Evolutionary conservation across 495 filamentous ascomycete genomes (phyloP).

Genomic region (Penicillium arizonense): DNA sequence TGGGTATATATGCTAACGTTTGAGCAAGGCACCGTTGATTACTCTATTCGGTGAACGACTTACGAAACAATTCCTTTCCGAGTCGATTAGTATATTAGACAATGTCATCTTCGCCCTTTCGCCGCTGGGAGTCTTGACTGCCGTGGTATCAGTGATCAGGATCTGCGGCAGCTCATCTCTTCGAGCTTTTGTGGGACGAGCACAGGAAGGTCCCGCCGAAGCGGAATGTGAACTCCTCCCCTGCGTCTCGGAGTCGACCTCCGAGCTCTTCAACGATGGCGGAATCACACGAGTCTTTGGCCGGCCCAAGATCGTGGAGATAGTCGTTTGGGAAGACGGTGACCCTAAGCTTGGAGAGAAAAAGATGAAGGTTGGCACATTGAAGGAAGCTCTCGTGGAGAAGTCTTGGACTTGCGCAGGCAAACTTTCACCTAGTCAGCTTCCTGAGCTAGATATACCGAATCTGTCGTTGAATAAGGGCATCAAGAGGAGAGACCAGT

Average conservation of each 20-base stretch:
- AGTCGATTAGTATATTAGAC: slow-evolving; percentile 47
- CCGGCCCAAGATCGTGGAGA: slow-evolving; percentile 38
- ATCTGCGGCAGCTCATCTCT: slow-evolving; percentile 52
- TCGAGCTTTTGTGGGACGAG: slow-evolving; percentile 51
- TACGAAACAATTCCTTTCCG: slow-evolving; percentile 57
- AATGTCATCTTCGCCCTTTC: slow-evolving; percentile 54
- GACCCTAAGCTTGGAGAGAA: slow-evolving; percentile 12
- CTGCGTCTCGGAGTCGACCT: slow-evolving; percentile 41
- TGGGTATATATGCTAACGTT: neutral
- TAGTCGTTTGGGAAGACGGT: slow-evolving; percentile 36
- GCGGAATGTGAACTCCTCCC: slow-evolving; percentile 42
- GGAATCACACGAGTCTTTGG: slow-evolving; percentile 43
- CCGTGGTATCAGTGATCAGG: slow-evolving; percentile 51
- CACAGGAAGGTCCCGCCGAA: slow-evolving; percentile 41
- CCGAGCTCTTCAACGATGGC: slow-evolving; percentile 44
- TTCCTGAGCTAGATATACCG: slow-evolving; percentile 37
- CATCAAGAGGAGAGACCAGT: slow-evolving; percentile 26
- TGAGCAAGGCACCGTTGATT: slow-evolving; percentile 45
- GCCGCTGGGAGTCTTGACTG: slow-evolving; percentile 55
- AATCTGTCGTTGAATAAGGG: slow-evolving; percentile 51
- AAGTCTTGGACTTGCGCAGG: slow-evolving; percentile 22
- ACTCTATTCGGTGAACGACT: slow-evolving; percentile 56
- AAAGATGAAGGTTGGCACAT: slow-evolving; percentile 24
- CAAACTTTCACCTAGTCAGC: neutral
- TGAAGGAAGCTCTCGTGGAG: slow-evolving; percentile 26